A percentile compares a stretch with the other conserved stretches of the same genome.
Evolutionary conservation across 2,329 filamentous ascomycete genomes (phyloP).

Genomic region (Pestalotiopsis sp.): DNA sequence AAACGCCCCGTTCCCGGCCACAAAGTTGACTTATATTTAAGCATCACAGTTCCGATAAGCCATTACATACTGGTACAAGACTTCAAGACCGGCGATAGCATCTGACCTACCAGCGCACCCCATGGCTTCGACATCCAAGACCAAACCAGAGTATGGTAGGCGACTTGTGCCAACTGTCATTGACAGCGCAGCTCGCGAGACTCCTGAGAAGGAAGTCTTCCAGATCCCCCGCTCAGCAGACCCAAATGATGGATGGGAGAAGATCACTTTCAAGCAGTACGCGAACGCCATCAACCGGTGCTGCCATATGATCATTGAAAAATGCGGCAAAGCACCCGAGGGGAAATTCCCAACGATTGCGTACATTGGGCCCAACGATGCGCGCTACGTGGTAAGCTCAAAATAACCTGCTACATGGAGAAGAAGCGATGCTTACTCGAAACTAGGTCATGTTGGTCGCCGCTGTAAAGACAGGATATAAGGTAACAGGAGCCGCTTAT

Average conservation of each 20-base stretch:
- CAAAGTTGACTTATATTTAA: no score
- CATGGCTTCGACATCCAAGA: no score
- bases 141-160: neutral
- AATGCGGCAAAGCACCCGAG: slow-evolving; percentile 25
- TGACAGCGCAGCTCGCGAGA: slow-evolving; percentile 36
- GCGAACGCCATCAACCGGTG: slow-evolving; percentile 43
- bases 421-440: neutral
- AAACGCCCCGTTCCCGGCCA: no score
- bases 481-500: slow-evolving; percentile 28
- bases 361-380: slow-evolving; percentile 45
- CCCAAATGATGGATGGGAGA: slow-evolving; percentile 42
- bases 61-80: no score
- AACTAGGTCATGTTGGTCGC: slow-evolving; percentile 19
- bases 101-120: no score
- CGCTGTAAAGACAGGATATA: slow-evolving; percentile 31
- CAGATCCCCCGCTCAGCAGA: slow-evolving; percentile 34
- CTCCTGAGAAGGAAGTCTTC: slow-evolving; percentile 37
- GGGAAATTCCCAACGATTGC: slow-evolving; percentile 40
- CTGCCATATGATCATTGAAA: slow-evolving; percentile 34
- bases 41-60: no score
- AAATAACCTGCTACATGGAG: neutral
- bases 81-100: no score
- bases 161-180: slow-evolving; percentile 41
- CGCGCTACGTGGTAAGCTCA: slow-evolving; percentile 23
- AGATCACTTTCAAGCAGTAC: slow-evolving; percentile 37